A percentile compares a stretch with the other conserved stretches of the same genome.
Evolutionary conservation across 345 rosid genomes (phyloP).

Genomic region (Melastoma malabathricum): DNA sequence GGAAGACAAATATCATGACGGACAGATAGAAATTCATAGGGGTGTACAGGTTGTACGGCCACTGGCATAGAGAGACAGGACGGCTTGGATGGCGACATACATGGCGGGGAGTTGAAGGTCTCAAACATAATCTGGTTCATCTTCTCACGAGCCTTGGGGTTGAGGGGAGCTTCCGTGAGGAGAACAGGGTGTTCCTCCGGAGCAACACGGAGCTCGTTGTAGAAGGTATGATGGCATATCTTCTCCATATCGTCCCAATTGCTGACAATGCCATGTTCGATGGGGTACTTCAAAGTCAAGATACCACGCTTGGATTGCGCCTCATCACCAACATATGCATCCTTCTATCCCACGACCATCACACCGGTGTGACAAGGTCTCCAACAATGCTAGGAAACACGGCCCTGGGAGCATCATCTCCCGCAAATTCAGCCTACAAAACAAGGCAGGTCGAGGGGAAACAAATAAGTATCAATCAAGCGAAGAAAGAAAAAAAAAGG

Average conservation of each 20-base stretch:
- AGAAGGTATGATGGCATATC: slow-evolving; percentile 10
- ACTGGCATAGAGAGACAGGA: slow-evolving; percentile 7
- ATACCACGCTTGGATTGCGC: slow-evolving; percentile 8
- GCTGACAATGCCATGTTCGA: slow-evolving; percentile 6
- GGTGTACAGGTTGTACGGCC: slow-evolving; percentile 5
- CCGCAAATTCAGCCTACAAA: slow-evolving; percentile 8
- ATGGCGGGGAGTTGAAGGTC: slow-evolving; percentile 8
- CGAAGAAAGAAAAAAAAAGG: background rate
- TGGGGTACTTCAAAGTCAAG: slow-evolving; percentile 8
- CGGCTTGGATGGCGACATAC: slow-evolving; percentile 5
- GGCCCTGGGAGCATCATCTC: slow-evolving; percentile 7
- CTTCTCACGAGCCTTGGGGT: slow-evolving; percentile 7
- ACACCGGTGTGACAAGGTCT: slow-evolving; percentile 6
- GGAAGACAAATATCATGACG: no score
- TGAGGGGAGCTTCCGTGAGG: slow-evolving; percentile 7
- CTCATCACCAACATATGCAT: slow-evolving; percentile 9
- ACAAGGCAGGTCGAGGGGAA: no score
- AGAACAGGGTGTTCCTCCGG: slow-evolving; percentile 6
- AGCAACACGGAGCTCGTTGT: slow-evolving; percentile 9
- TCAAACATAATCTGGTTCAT: slow-evolving; percentile 8
- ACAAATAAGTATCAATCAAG: background rate
- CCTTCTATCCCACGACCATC: slow-evolving; percentile 7
- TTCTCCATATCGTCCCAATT: slow-evolving; percentile 9
- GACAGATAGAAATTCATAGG: no score
- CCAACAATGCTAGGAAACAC: slow-evolving; percentile 6